Evolutionary conservation across 2,329 filamentous ascomycete species (phyloP).

Genomic region (Cladophialophora bantiana): DNA sequence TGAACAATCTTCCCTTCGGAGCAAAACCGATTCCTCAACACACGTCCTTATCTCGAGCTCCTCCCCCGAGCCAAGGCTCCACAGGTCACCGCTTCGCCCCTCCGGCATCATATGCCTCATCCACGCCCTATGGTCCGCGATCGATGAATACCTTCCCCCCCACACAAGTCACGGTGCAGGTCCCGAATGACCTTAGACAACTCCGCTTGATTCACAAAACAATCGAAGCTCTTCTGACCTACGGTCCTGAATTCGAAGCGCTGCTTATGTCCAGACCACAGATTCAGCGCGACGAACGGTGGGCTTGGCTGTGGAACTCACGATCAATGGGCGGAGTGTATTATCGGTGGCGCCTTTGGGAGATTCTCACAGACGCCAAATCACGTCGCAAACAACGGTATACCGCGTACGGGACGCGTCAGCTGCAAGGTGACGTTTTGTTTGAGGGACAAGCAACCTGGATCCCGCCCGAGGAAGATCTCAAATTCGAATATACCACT

Average conservation of each 20-base stretch:
- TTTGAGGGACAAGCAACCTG: constrained; percentile 81
- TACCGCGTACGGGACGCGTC: constrained; percentile 31
- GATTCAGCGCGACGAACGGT: constrained; percentile 85
- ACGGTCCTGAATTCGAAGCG: constrained; percentile 89
- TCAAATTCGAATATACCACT: constrained; percentile 84
- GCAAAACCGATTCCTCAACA: constrained; percentile 68
- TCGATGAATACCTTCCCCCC: constrained; percentile 42
- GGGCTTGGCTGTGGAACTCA: constrained; percentile 93
- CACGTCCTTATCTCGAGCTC: constrained; percentile 58
- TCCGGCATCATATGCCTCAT: constrained; percentile 70
- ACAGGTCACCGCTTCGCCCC: constrained; percentile 73
- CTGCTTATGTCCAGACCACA: constrained; percentile 85
- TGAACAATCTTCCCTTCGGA: constrained; percentile 72
- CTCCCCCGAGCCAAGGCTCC: constrained; percentile 57
- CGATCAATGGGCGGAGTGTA: constrained; percentile 80
- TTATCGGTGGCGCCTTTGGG: constrained; percentile 92
- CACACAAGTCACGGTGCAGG: constrained; percentile 73
- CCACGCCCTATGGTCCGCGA: constrained; percentile 51
- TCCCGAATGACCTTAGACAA: constrained; percentile 78
- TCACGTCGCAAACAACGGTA: constrained; percentile 40
- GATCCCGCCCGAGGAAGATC: constrained; percentile 73
- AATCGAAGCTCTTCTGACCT: constrained; percentile 77
- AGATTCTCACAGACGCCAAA: constrained; percentile 73
- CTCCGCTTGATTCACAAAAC: constrained; percentile 87
- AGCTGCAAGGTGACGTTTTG: constrained; percentile 57